Percentiles rank a stretch among this genome's conserved stretches.
These are phyloP conservation scores for Agaricales sp. DNA, from an alignment of 1,284 basidiomycete species.

Conservation along the genomic window DNA sequence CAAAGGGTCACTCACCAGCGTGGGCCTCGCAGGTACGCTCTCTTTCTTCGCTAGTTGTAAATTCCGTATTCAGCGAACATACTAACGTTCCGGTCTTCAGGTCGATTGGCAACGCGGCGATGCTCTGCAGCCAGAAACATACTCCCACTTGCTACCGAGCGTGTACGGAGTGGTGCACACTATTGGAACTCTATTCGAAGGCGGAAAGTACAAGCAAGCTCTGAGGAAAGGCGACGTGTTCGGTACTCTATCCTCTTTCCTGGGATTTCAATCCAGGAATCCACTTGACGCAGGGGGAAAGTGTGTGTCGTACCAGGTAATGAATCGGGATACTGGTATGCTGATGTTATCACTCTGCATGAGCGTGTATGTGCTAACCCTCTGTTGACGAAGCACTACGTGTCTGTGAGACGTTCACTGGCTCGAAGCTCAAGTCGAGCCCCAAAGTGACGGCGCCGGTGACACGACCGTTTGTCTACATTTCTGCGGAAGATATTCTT, in stretches of 20 bases:
- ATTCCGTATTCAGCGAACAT: too few relatives aligned
- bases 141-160: slow-evolving; percentile 54
- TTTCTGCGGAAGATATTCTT: slow-evolving; percentile 92
- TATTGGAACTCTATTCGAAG: slow-evolving; percentile 86
- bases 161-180: slow-evolving; percentile 86
- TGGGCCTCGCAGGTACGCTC: slow-evolving; percentile 65
- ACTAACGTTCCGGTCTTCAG: slow-evolving; percentile 28
- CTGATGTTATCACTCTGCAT: slow-evolving; percentile 7
- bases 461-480: slow-evolving; percentile 76
- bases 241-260: slow-evolving; percentile 40
- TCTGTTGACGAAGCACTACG: slow-evolving; percentile 40
- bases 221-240: slow-evolving; percentile 48
- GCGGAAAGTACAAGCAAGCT: slow-evolving; percentile 71
- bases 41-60: slow-evolving; percentile 7
- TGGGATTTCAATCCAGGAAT: slow-evolving; percentile 38
- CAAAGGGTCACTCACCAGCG: slow-evolving; percentile 81
- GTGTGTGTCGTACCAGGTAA: slow-evolving; percentile 56
- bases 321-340: slow-evolving; percentile 90
- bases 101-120: slow-evolving; percentile 80
- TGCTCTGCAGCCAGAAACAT: slow-evolving; percentile 70
- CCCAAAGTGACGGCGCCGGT: slow-evolving; percentile 21
- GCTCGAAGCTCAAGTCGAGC: slow-evolving; percentile 24
- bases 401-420: slow-evolving; percentile 65
- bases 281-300: slow-evolving; percentile 45
- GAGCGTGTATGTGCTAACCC: slow-evolving; percentile 3